These are phyloP conservation scores for Alternaria metachromatica DNA, from an alignment of 2,329 filamentous ascomycete genomes.

Conservation along the genomic window DNA sequence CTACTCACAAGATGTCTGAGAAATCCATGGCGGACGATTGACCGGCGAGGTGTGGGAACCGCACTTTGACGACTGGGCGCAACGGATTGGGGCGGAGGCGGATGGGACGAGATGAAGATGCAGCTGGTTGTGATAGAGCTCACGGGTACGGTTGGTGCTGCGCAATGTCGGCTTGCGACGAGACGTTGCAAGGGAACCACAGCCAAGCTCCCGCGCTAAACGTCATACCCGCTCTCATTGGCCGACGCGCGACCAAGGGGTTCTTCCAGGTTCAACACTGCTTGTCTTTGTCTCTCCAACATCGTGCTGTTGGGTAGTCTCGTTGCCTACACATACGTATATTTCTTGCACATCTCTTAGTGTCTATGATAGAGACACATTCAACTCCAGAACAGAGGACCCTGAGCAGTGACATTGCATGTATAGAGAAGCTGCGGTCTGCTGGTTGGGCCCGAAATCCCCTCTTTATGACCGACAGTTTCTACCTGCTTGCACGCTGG, in stretches of 20 bases:
- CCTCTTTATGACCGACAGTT: not conserved
- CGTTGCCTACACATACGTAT: not conserved
- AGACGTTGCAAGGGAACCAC: constrained; percentile 12
- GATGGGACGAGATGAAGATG: constrained; percentile 8
- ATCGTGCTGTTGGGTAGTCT: not conserved
- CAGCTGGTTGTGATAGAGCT: constrained; percentile 8
- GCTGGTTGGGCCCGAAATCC: not conserved
- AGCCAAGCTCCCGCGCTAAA: constrained; percentile 15
- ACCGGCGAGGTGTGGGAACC: constrained; percentile 42
- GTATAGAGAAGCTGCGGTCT: rapidly evolving
- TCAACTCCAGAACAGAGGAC: too few relatives aligned
- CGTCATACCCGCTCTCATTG: constrained; percentile 17
- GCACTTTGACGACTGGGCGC: constrained; percentile 36
- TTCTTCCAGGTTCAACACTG: not conserved
- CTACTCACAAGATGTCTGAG: constrained; percentile 85
- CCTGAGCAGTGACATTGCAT: not conserved
- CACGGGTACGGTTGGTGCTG: constrained; percentile 14
- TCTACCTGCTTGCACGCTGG: not conserved
- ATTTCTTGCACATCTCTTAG: not conserved
- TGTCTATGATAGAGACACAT: too few relatives aligned
- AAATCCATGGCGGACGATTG: constrained; percentile 72
- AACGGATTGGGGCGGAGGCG: not conserved
- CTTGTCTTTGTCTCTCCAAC: not conserved
- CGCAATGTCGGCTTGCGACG: constrained; percentile 16
- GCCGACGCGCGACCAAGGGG: constrained; percentile 9